Conservation (phyloP, 371 early-diverging fungal species). For the Mortierella sp. region DNA sequence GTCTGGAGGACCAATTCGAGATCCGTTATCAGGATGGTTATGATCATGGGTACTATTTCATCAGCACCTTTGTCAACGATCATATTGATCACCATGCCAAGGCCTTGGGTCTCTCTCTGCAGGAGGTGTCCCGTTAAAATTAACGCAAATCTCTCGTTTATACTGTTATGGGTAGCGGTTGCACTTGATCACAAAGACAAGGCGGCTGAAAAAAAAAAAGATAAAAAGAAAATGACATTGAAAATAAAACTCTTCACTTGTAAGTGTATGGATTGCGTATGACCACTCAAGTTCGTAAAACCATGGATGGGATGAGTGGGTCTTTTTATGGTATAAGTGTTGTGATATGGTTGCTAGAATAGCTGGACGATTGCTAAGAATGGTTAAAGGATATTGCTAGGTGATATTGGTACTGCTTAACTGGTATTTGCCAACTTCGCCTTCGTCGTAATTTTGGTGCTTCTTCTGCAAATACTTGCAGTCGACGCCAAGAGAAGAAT, state of each 20-base stretch:
- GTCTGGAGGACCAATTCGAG: conserved; percentile 60
- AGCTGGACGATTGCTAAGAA: no score
- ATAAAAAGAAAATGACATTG: neutral
- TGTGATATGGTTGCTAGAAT: no score
- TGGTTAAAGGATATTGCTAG: no score
- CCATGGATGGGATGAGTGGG: no score
- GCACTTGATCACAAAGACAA: no score
- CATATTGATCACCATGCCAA: conserved; percentile 83
- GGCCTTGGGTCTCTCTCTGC: conserved; percentile 26
- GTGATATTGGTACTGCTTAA: no score
- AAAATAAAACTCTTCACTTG: neutral
- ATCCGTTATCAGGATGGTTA: conserved; percentile 84
- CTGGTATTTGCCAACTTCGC: no score
- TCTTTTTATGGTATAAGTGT: no score
- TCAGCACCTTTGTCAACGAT: conserved; percentile 81
- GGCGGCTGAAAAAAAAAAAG: conserved; percentile 2
- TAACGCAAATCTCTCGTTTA: conserved; percentile 4
- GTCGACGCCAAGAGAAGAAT: neutral
- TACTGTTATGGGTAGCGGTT: no score
- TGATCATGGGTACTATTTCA: conserved; percentile 89
- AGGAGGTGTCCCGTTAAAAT: neutral
- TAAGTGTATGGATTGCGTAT: no score
- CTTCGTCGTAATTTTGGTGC: no score
- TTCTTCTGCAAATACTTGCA: conserved; percentile 1
- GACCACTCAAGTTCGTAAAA: no score